phyloP scores from a whole-genome alignment of 2,329 filamentous ascomycete genomes.

The Raffaelea ambrosiae region DNA sequence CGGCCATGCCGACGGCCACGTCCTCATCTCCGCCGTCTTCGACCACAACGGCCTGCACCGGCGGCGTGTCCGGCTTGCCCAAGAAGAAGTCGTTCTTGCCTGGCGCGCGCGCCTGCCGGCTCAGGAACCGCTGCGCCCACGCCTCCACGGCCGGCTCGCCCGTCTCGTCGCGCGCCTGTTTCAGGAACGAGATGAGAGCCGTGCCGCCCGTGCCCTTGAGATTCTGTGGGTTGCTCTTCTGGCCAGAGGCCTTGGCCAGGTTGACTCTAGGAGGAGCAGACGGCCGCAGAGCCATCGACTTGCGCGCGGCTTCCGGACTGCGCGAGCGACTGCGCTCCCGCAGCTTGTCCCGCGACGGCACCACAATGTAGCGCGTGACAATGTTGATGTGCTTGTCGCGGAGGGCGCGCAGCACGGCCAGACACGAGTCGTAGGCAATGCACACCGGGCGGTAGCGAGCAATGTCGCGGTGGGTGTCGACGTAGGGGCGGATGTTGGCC shows the following conservation, averaged over 20 bases:
- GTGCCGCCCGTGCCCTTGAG: constrained; percentile 90
- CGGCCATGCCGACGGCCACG: constrained; percentile 55
- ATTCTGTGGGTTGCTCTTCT: constrained; percentile 27
- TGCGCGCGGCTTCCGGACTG: constrained; percentile 37
- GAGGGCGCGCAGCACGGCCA: constrained; percentile 60
- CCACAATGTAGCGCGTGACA: constrained; percentile 89
- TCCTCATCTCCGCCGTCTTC: constrained; percentile 16
- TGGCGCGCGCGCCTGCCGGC: constrained; percentile 37
- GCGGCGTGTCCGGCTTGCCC: constrained; percentile 35
- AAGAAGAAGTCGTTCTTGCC: constrained; percentile 50
- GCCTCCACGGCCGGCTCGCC: constrained; percentile 75
- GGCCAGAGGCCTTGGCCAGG: constrained; percentile 7
- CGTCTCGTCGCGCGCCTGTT: constrained; percentile 94
- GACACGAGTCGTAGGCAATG: constrained; percentile 82
- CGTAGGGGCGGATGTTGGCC: constrained; percentile 81
- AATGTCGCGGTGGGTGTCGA: constrained; percentile 44
- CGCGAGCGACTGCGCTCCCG: constrained; percentile 54
- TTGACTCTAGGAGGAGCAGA: constrained; percentile 4
- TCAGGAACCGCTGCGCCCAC: constrained; percentile 53
- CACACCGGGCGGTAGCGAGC: constrained; percentile 52
- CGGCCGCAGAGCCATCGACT: constrained; percentile 8
- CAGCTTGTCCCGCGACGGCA: constrained; percentile 66
- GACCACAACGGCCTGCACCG: constrained; percentile 21
- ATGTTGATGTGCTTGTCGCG: constrained; percentile 95
- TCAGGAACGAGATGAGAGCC: constrained; percentile 87